Base-by-base conservation (phyloP, 2,329 filamentous ascomycete genomes). In the Aspergillus aculeatinus region DNA sequence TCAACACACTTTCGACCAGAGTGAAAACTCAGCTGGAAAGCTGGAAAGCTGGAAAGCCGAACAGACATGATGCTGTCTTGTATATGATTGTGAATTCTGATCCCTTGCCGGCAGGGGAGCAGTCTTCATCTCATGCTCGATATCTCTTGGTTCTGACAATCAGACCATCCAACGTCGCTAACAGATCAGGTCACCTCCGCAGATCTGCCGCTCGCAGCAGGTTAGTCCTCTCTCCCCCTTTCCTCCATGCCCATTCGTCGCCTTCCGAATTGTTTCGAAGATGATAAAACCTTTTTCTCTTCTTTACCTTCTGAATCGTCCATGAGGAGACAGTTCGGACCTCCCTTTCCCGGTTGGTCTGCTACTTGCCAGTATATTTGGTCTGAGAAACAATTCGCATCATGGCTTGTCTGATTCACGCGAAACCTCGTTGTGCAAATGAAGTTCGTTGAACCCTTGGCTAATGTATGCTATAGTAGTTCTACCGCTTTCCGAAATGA, bases 281-380 rank as follows among this genome's bases (percentile, higher is more conserved):
- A 88, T 87, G 86, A 87, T 81, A 87, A 79, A 76, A 67, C 69
- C 72, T 77, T 71, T 69, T 77, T 80, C 79, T 82, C 84, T 87
- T 87, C 85, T 86, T 87, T 83, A 82, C 79, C 79, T 80, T 76
- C 85, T 79, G 85, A 88, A 74, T 87, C 86, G 86, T 81, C 85
- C 85, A 80, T 88, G 86, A 87, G 82, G 84, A 87, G 82, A 82
- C 72, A 80, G 77, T 80, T 75, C 82, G 84, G 85, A 80, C 79
- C 77, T 79, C 81, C 81, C 81, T 76, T 86, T 83, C 82, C 83
- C 82, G 81, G 83, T 82, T 77, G 79, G 81, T 82, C 85, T 86
- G 86, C 83, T 87, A 88, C 85, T 88, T 85, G 86, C 86, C 86
- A 88, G 86, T 88, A 87, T 81, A 79, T 78, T 79, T 83, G 84